phyloP scores from a whole-genome alignment of 2,329 filamentous ascomycete genomes.

The Epichloe uncinata region DNA sequence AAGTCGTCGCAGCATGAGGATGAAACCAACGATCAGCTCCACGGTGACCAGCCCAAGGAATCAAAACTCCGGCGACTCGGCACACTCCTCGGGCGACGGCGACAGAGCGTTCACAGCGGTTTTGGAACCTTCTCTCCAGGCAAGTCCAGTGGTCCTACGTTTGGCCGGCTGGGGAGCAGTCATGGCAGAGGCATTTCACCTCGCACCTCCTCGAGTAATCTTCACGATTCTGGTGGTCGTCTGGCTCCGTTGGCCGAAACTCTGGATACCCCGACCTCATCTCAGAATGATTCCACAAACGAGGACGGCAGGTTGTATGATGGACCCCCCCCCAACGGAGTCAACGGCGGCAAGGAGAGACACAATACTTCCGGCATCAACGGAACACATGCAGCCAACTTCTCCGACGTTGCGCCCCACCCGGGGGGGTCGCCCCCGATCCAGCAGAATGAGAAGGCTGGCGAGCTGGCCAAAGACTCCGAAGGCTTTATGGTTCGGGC shows the following conservation, averaged over 20 bases:
- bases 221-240: constrained; percentile 38
- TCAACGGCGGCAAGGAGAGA: constrained; percentile 20
- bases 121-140: constrained; percentile 43
- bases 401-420: constrained; percentile 38
- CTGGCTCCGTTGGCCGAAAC: constrained; percentile 46
- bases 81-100: constrained; percentile 50
- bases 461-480: constrained; percentile 41
- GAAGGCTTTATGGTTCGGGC: constrained; percentile 68
- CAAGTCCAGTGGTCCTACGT: constrained; percentile 36
- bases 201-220: constrained; percentile 44
- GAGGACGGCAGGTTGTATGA: constrained; percentile 23
- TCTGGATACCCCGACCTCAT: constrained; percentile 25
- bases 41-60: constrained; percentile 19
- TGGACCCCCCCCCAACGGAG: constrained; percentile 31
- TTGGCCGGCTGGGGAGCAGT: constrained; percentile 52
- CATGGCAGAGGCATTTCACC: constrained; percentile 46
- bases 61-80: constrained; percentile 51
- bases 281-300: constrained; percentile 15
- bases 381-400: constrained; percentile 31
- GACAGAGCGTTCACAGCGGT: constrained; percentile 53
- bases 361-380: constrained; percentile 29
- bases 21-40: constrained; percentile 4
- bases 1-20: constrained; percentile 3
- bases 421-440: constrained; percentile 37
- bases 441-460: constrained; percentile 24